phyloP scores from a whole-genome alignment of 164 flowering plant species.

The Paratinospora sagittata region DNA sequence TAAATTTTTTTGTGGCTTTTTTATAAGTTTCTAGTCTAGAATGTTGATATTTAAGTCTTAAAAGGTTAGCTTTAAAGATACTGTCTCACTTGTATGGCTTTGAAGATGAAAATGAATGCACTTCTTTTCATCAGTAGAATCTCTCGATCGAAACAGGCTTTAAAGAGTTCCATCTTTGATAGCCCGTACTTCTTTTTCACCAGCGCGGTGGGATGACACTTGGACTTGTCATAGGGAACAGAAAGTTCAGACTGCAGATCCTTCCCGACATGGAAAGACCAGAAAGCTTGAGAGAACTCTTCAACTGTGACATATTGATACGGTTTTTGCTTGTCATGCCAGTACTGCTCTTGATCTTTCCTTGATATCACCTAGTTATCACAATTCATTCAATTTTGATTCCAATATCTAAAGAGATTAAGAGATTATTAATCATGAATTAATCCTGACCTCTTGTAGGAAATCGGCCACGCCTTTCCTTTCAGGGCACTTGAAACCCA shows the following conservation, averaged over 20 bases:
- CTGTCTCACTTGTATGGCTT: slow-evolving; percentile 32
- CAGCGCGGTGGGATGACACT: slow-evolving; percentile 38
- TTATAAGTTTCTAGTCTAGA: background rate
- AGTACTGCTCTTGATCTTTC: slow-evolving; percentile 46
- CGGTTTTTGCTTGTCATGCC: slow-evolving; percentile 26
- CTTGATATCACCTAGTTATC: slow-evolving; percentile 31
- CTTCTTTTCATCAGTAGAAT: slow-evolving; percentile 57
- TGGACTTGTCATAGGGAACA: slow-evolving; percentile 26
- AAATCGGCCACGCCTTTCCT: slow-evolving; percentile 43
- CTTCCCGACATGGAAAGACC: slow-evolving; percentile 33
- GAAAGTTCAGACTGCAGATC: slow-evolving; percentile 16
- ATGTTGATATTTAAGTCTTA: background rate
- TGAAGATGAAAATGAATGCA: slow-evolving; percentile 55
- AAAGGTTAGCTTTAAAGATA: background rate
- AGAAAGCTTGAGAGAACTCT: slow-evolving; percentile 30
- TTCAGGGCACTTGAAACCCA: slow-evolving; percentile 38
- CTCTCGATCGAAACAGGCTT: slow-evolving; percentile 49
- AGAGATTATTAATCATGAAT: background rate
- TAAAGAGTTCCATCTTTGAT: slow-evolving; percentile 41
- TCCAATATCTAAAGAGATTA: background rate
- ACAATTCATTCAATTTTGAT: background rate
- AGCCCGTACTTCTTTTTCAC: slow-evolving; percentile 44
- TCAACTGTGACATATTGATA: slow-evolving; percentile 27
- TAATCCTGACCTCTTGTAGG: slow-evolving; percentile 36
- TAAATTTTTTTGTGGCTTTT: background rate